These are phyloP conservation scores for Knufia petricola DNA, from an alignment of 2,329 filamentous ascomycete species.

Conservation along the genomic window DNA sequence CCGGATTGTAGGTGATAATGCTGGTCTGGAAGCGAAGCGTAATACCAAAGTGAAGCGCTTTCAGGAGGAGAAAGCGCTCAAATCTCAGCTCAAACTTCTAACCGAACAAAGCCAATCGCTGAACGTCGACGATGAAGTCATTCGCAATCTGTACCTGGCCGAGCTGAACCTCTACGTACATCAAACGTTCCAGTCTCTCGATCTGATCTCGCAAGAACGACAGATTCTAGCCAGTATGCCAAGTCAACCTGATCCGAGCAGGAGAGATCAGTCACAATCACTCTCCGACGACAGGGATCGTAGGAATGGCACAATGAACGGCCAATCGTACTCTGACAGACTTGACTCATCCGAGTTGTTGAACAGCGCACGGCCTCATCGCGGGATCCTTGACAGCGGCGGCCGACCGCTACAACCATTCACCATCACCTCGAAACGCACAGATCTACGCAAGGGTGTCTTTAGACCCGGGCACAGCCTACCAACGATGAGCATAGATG, in stretches of 20 bases:
- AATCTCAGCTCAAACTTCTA: conserved; percentile 53
- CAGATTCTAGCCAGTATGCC: conserved; percentile 65
- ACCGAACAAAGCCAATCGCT: conserved; percentile 16
- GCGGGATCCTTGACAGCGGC: conserved; percentile 65
- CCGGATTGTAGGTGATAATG: conserved; percentile 53
- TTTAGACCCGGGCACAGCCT: conserved; percentile 87
- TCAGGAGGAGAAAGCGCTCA: conserved; percentile 74
- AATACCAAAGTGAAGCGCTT: conserved; percentile 81
- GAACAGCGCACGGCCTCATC: conserved; percentile 38
- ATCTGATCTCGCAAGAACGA: conserved; percentile 73
- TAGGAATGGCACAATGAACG: conserved; percentile 37
- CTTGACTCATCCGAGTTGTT: conserved; percentile 57
- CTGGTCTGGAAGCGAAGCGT: conserved; percentile 59
- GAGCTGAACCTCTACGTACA: conserved; percentile 65
- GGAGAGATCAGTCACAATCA: conserved; percentile 22
- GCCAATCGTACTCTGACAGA: conserved; percentile 57
- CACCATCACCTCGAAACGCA: conserved; percentile 67
- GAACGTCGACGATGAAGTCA: conserved; percentile 63
- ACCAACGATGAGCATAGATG: conserved; percentile 95
- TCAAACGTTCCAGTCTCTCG: conserved; percentile 75
- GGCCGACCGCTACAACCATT: conserved; percentile 88
- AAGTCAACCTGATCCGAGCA: conserved; percentile 43
- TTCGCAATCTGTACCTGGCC: conserved; percentile 68
- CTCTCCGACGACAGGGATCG: conserved; percentile 18
- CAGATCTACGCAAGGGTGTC: conserved; percentile 67